A percentile compares a stretch with the other conserved stretches of the same genome.
These are phyloP conservation scores for Ogataea pignaliae DNA, from an alignment of 805 yeast genomes.

Conservation along the genomic window DNA sequence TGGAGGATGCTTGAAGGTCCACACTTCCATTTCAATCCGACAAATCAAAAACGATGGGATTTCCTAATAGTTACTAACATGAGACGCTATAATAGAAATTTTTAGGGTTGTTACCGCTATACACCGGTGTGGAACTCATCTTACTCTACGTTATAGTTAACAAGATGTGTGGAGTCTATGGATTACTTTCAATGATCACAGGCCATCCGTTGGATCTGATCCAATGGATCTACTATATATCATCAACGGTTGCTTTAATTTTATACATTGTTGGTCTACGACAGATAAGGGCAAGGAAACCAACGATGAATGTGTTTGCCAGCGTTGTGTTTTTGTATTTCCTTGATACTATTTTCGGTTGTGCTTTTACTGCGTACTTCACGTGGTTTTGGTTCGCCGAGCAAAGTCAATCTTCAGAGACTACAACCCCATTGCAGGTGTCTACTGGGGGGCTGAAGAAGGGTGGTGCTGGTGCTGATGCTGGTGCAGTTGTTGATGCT, in stretches of 20 bases:
- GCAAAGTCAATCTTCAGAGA: slow-evolving; percentile 8
- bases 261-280: slow-evolving; percentile 56
- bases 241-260: slow-evolving; percentile 60
- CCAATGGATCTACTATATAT: slow-evolving; percentile 76
- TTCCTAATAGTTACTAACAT: no score
- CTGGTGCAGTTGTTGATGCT: not conserved
- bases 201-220: slow-evolving; percentile 80
- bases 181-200: slow-evolving; percentile 78
- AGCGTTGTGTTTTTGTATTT: slow-evolving; percentile 59
- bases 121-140: slow-evolving; percentile 80
- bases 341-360: slow-evolving; percentile 62
- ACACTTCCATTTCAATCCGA: no score
- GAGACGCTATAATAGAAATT: slow-evolving; percentile 41
- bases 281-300: slow-evolving; percentile 39
- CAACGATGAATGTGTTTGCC: slow-evolving; percentile 57
- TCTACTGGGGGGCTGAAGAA: slow-evolving; percentile 8
- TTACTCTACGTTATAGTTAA: slow-evolving; percentile 74
- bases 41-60: no score
- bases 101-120: slow-evolving; percentile 69
- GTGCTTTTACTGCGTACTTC: slow-evolving; percentile 70
- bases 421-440: slow-evolving; percentile 4
- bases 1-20: no score
- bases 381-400: slow-evolving; percentile 65
- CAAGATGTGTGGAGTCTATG: slow-evolving; percentile 86
- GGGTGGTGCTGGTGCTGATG: not conserved